A percentile compares a stretch with the other conserved stretches of the same genome.
These are phyloP conservation scores for Geranium incanum DNA, from an alignment of 441 rosid species.

Conservation along the genomic window DNA sequence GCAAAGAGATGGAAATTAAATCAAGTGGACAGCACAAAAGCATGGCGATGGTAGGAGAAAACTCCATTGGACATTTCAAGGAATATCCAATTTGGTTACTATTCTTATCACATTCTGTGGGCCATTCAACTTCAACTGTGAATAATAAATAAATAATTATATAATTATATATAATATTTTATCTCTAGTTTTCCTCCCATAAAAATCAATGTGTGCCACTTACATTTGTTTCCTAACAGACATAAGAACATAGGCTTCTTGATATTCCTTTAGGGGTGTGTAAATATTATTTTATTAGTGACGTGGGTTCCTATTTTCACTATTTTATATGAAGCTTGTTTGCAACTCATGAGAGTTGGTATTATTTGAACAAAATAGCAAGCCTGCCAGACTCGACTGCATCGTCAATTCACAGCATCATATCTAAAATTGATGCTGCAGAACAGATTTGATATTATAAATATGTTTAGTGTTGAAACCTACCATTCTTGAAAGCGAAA, in stretches of 20 bases:
- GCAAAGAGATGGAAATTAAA: background rate
- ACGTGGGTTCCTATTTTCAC: background rate
- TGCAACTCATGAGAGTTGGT: background rate
- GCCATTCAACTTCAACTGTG: conserved; percentile 21
- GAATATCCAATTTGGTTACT: conserved; percentile 27
- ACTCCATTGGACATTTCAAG: conserved; percentile 20
- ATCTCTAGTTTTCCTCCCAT: background rate
- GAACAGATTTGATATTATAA: background rate
- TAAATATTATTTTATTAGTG: background rate
- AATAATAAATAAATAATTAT: background rate
- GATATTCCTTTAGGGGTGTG: too few relatives aligned
- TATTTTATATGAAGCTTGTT: too few relatives aligned
- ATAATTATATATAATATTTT: background rate
- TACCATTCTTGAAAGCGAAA: background rate
- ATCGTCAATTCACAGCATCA: background rate
- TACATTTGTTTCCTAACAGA: too few relatives aligned
- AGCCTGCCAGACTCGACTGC: background rate
- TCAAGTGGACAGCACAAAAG: conserved; percentile 12
- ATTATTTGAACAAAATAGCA: background rate
- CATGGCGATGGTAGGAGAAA: conserved; percentile 3
- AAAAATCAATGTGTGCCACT: background rate
- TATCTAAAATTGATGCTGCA: background rate
- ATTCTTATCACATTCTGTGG: conserved; percentile 20
- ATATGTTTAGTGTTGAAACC: background rate
- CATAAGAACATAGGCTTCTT: too few relatives aligned